phyloP scores from a whole-genome alignment of 257 asterid genomes.

The Petunia secreta region DNA sequence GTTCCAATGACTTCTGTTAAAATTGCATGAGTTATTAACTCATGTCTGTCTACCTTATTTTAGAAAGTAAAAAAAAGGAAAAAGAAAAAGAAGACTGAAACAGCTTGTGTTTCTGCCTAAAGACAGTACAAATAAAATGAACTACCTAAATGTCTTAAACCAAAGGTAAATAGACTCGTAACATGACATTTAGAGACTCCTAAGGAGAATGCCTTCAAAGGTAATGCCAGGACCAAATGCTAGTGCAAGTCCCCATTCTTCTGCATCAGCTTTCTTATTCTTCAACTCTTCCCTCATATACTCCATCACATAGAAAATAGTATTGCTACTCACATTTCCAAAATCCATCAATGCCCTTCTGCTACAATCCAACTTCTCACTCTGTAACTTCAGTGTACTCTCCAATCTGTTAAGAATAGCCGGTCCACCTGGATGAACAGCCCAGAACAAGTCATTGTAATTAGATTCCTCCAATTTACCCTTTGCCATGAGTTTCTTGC shows the following conservation, averaged over 20 bases:
- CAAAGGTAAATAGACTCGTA: neutral
- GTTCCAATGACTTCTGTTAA: neutral
- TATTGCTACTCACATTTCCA: conserved; percentile 93
- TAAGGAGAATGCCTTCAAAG: conserved; percentile 86
- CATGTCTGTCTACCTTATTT: neutral
- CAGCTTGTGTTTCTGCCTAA: neutral
- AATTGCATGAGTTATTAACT: conserved; percentile 17
- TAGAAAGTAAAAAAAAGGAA: neutral
- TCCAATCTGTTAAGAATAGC: conserved; percentile 84
- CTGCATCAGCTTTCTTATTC: conserved; percentile 43
- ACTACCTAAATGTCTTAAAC: neutral
- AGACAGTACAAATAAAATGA: neutral
- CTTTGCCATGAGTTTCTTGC: conserved; percentile 55
- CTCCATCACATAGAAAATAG: conserved; percentile 83
- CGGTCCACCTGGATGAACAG: conserved; percentile 96
- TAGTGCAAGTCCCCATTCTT: conserved; percentile 88
- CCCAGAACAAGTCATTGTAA: conserved; percentile 83
- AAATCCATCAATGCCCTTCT: conserved; percentile 84
- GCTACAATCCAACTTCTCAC: conserved; percentile 69
- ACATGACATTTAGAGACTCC: conserved; percentile 46
- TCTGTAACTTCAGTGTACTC: conserved; percentile 47
- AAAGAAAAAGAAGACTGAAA: neutral
- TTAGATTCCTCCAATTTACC: conserved; percentile 30
- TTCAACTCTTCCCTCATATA: conserved; percentile 72
- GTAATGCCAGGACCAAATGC: conserved; percentile 97